phyloP scores from a whole-genome alignment of 805 yeast genomes.

The Candida mattraensis region DNA sequence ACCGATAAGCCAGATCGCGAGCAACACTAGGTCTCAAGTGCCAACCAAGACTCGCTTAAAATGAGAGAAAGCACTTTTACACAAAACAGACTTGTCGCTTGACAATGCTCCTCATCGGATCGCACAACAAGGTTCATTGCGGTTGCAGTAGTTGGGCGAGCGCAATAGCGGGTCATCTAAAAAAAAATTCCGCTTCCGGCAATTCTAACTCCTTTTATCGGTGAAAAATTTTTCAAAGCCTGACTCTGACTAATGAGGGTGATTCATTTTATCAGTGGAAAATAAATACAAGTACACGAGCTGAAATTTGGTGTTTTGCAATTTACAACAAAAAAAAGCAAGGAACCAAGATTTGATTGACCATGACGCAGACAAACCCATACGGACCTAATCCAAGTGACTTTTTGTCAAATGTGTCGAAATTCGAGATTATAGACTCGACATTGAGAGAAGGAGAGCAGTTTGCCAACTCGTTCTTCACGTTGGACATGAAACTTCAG shows the following conservation, averaged over 20 bases:
- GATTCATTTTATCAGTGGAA: not conserved
- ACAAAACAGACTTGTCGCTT: too few species aligned
- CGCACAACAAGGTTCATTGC: too few species aligned
- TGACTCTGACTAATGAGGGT: conserved; percentile 1
- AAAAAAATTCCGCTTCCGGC: too few species aligned
- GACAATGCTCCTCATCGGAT: too few species aligned
- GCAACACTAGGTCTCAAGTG: too few species aligned
- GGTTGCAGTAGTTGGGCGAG: too few species aligned
- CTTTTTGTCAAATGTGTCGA: conserved; percentile 82
- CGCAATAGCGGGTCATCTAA: too few species aligned
- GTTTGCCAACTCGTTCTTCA: conserved; percentile 95
- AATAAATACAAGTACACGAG: not conserved
- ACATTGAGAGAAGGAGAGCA: conserved; percentile 98
- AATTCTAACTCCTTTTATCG: conserved; percentile 9
- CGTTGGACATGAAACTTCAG: conserved; percentile 92
- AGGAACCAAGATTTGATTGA: too few species aligned
- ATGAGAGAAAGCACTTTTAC: too few species aligned
- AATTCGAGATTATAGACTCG: conserved; percentile 90
- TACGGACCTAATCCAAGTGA: conserved; percentile 96
- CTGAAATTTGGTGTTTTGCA: not conserved
- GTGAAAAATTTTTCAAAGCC: conserved; percentile 17
- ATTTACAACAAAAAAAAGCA: not conserved
- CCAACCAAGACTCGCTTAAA: too few species aligned
- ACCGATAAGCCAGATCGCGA: too few species aligned
- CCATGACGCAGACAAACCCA: conserved; percentile 54